Evolutionary conservation across 345 rosid genomes (phyloP).

Genomic region (Cochlearia excelsa): DNA sequence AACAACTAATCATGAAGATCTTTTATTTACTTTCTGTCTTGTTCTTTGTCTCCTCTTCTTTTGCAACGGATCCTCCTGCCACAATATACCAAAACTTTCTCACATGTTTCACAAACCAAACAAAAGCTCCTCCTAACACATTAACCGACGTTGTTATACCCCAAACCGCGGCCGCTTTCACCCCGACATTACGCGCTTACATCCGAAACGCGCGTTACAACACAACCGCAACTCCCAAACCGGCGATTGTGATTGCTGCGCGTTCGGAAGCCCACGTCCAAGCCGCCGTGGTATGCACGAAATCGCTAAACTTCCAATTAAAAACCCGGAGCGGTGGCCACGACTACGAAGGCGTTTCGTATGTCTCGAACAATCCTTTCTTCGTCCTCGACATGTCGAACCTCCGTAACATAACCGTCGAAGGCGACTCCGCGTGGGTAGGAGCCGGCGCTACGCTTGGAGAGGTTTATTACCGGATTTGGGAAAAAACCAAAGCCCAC

Average conservation of each 20-base stretch:
- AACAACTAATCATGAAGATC: constrained; percentile 15
- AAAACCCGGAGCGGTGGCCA: constrained; percentile 53
- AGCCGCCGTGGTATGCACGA: constrained; percentile 46
- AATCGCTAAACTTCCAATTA: constrained; percentile 32
- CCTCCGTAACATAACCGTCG: constrained; percentile 37
- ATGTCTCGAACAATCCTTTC: constrained; percentile 39
- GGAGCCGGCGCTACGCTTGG: constrained; percentile 50
- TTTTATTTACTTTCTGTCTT: constrained; percentile 9
- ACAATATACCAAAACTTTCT: constrained; percentile 40
- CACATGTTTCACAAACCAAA: constrained; percentile 42
- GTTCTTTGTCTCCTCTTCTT: constrained; percentile 4
- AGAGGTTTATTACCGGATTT: constrained; percentile 50
- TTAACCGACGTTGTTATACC: constrained; percentile 43
- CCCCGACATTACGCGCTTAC: constrained; percentile 31
- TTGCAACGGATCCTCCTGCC: constrained; percentile 24
- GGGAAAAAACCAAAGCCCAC: constrained; percentile 40
- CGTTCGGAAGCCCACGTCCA: constrained; percentile 43
- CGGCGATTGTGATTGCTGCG: constrained; percentile 41
- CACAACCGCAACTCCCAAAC: constrained; percentile 43
- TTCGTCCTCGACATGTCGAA: constrained; percentile 50
- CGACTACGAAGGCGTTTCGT: constrained; percentile 55
- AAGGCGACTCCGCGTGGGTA: constrained; percentile 41
- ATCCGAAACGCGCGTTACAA: constrained; percentile 46
- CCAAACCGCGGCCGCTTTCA: constrained; percentile 25
- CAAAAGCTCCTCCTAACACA: constrained; percentile 22